Evolutionary conservation across 345 rosid genomes (phyloP).

Genomic region (Rhodamnia rubescens): DNA sequence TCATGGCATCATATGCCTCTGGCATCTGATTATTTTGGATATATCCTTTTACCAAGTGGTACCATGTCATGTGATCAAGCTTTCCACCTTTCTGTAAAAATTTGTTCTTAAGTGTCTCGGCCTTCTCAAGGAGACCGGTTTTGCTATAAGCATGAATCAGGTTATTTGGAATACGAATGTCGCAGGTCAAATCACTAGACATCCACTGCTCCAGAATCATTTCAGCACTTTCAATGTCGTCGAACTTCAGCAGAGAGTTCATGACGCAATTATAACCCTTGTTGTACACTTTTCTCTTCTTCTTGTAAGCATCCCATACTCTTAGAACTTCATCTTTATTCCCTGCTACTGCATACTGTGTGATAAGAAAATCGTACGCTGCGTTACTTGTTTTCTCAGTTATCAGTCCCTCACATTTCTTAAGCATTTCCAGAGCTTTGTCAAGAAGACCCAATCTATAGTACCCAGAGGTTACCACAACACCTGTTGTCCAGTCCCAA

Average conservation of each 20-base stretch:
- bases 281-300: slow-evolving; percentile 1
- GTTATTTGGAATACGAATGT: slow-evolving; percentile 15
- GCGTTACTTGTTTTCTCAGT: background rate
- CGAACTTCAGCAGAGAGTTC: slow-evolving; percentile 17
- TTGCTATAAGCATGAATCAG: slow-evolving; percentile 14
- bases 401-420: slow-evolving; percentile 18
- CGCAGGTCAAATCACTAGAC: background rate
- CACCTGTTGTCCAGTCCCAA: slow-evolving; percentile 7
- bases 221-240: slow-evolving; percentile 32
- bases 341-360: slow-evolving; percentile 18
- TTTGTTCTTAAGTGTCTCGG: slow-evolving; percentile 6
- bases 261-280: slow-evolving; percentile 9
- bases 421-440: slow-evolving; percentile 18
- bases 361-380: slow-evolving; percentile 11
- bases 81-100: slow-evolving; percentile 8
- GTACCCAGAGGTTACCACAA: slow-evolving; percentile 9
- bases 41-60: slow-evolving; percentile 10
- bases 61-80: slow-evolving; percentile 13
- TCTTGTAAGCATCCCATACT: slow-evolving; percentile 26
- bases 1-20: slow-evolving; percentile 17
- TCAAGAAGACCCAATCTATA: slow-evolving; percentile 8
- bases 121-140: slow-evolving; percentile 22
- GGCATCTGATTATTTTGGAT: slow-evolving; percentile 3
- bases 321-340: slow-evolving; percentile 29
- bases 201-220: slow-evolving; percentile 30